Conservation (phyloP, 257 asterid genomes). For the Rauvolfia tetraphylla region DNA sequence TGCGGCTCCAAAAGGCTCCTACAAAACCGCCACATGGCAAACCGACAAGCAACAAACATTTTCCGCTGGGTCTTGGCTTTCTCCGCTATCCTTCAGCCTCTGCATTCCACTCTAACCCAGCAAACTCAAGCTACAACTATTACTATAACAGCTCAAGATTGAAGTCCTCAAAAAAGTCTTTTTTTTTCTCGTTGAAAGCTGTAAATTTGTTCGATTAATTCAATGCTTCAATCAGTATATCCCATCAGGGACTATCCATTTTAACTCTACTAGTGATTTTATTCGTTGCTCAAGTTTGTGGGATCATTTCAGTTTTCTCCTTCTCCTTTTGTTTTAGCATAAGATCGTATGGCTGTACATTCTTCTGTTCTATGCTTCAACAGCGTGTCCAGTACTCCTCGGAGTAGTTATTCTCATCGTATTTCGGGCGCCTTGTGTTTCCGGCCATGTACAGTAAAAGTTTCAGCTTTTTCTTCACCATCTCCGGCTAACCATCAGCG, state of each 20-base stretch:
- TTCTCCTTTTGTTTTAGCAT: background rate
- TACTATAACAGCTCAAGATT: background rate
- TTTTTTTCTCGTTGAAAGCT: background rate
- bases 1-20: background rate
- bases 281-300: constrained; percentile 14
- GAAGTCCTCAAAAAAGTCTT: no score
- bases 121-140: background rate
- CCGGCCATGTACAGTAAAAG: constrained; percentile 35
- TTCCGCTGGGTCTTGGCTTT: background rate
- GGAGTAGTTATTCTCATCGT: constrained; percentile 29
- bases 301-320: constrained; percentile 1
- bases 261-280: constrained; percentile 14
- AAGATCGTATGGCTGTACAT: constrained; percentile 51
- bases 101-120: background rate
- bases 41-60: background rate
- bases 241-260: constrained; percentile 2
- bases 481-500: constrained; percentile 33
- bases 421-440: constrained; percentile 26
- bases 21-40: constrained; percentile 4
- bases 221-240: background rate
- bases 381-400: constrained; percentile 37
- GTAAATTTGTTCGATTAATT: constrained; percentile 1
- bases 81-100: constrained; percentile 16
- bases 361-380: constrained; percentile 52
- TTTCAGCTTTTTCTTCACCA: constrained; percentile 36